phyloP scores from a whole-genome alignment of 164 flowering plant genomes.

The Macadamia tetraphylla region DNA sequence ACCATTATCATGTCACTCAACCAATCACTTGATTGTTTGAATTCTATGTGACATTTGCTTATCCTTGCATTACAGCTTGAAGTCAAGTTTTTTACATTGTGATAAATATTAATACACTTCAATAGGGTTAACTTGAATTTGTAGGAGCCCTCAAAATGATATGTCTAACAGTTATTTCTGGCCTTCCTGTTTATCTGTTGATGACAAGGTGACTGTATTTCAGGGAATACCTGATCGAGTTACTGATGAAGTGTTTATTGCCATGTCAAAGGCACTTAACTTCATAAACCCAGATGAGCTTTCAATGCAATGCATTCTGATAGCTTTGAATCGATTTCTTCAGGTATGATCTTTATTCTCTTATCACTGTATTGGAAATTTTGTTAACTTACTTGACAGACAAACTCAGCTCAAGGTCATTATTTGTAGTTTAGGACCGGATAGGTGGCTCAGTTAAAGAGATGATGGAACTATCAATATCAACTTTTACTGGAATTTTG shows the following conservation, averaged over 20 bases:
- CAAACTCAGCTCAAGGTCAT: neutral
- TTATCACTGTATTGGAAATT: neutral
- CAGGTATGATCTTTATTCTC: slow-evolving; percentile 50
- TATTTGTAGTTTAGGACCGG: neutral
- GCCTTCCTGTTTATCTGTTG: neutral
- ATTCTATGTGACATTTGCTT: neutral
- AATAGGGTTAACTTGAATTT: neutral
- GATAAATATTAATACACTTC: neutral
- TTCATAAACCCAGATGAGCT: slow-evolving; percentile 98
- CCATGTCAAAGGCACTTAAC: slow-evolving; percentile 98
- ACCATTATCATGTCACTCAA: neutral
- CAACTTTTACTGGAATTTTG: too few relatives aligned
- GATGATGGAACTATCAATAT: too few relatives aligned
- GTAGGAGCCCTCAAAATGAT: too few relatives aligned
- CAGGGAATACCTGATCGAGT: slow-evolving; percentile 95
- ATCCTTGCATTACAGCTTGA: neutral
- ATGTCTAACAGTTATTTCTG: neutral
- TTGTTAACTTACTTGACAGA: neutral
- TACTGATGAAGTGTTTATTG: slow-evolving; percentile 86
- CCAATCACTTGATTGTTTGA: neutral
- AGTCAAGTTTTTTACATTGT: neutral
- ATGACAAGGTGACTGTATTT: slow-evolving; percentile 4
- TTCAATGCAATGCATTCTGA: slow-evolving; percentile 95
- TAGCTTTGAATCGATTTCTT: slow-evolving; percentile 92
- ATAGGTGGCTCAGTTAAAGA: neutral